Evolutionary conservation across 2,329 filamentous ascomycete species (phyloP).

Genomic region (Talaromyces pinophilus): DNA sequence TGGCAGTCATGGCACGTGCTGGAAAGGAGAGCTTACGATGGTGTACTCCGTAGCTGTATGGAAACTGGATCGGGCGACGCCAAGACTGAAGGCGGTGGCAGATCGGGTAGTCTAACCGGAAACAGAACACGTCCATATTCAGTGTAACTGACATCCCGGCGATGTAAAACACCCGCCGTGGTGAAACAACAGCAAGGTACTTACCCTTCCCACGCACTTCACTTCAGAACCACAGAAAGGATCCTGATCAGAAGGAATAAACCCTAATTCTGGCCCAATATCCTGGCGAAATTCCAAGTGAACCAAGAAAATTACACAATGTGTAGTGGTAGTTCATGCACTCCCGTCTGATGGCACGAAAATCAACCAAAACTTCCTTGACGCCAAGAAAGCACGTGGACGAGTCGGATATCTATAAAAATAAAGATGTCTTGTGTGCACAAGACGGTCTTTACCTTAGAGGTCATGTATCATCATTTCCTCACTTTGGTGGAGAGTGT

Average conservation of each 20-base stretch:
- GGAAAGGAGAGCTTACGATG: neutral
- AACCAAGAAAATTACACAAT: neutral
- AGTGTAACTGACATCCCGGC: neutral
- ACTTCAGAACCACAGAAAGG: neutral
- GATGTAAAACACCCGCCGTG: neutral
- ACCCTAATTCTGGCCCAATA: neutral
- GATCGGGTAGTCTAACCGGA: neutral
- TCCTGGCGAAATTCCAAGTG: neutral
- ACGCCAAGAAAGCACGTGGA: neutral
- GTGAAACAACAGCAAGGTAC: neutral
- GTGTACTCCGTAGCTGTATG: neutral
- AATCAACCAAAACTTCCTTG: constrained; percentile 2
- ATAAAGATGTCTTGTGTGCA: neutral
- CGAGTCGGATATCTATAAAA: neutral
- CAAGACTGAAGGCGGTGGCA: constrained; percentile 4
- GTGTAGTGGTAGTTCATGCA: neutral
- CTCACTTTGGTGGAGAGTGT: neutral
- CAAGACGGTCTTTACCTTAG: neutral
- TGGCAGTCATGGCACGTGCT: neutral
- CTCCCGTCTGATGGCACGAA: neutral
- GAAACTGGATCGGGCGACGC: neutral
- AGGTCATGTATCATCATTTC: neutral
- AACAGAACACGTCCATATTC: neutral
- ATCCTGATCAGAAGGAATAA: neutral
- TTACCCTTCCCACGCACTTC: neutral